Conservation (phyloP, 768 basidiomycete species). For the Baorangia bicolor region DNA sequence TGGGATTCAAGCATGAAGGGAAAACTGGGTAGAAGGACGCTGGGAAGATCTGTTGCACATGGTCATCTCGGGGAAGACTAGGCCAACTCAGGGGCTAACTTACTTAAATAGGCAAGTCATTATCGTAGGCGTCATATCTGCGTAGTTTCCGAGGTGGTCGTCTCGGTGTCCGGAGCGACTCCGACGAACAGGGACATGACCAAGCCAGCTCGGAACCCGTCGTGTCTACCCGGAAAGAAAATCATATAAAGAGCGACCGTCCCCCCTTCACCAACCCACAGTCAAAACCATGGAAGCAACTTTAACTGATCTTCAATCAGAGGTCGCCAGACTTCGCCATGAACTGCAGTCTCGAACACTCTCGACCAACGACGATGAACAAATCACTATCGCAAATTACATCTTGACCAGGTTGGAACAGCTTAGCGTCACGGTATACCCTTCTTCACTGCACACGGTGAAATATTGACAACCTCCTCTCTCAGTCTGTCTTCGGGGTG, state of each 20-base stretch:
- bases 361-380: slow-evolving; percentile 33
- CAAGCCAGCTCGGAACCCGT: background rate
- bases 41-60: slow-evolving; percentile 36
- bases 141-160: no score
- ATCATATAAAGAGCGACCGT: background rate
- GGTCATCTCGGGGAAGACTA: slow-evolving; percentile 36
- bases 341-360: slow-evolving; percentile 44
- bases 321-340: slow-evolving; percentile 46
- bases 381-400: slow-evolving; percentile 57
- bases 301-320: slow-evolving; percentile 36
- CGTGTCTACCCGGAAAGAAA: background rate
- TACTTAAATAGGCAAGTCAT: background rate
- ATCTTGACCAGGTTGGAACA: slow-evolving; percentile 63
- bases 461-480: background rate
- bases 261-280: background rate
- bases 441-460: background rate
- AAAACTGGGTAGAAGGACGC: slow-evolving; percentile 31
- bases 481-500: slow-evolving; percentile 76
- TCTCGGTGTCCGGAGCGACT: no score
- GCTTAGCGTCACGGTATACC: slow-evolving; percentile 57
- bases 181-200: no score
- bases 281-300: slow-evolving; percentile 14
- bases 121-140: background rate
- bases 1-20: slow-evolving; percentile 36
- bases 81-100: slow-evolving; percentile 10